phyloP scores from a whole-genome alignment of 306 rosid species.

The Ammopiptanthus mongolicus region DNA sequence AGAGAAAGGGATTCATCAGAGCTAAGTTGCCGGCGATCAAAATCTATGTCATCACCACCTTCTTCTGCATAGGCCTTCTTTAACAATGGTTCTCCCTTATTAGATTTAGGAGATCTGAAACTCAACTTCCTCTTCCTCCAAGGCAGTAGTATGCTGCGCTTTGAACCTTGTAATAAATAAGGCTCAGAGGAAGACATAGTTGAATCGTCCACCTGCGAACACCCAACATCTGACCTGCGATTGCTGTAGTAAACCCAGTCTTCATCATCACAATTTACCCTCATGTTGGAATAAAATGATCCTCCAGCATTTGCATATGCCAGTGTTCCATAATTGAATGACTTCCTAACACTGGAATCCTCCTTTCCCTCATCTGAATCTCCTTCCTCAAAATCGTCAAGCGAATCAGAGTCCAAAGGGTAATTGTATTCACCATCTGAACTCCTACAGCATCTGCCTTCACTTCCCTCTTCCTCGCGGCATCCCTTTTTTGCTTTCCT shows the following conservation, averaged over 20 bases:
- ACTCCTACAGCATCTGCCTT: conserved; percentile 80
- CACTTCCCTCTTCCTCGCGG: conserved; percentile 70
- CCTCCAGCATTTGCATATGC: conserved; percentile 87
- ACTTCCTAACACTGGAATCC: conserved; percentile 62
- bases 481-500: conserved; percentile 63
- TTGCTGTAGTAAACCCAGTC: conserved; percentile 88
- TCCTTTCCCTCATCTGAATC: conserved; percentile 78
- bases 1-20: conserved; percentile 74
- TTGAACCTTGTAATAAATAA: conserved; percentile 52
- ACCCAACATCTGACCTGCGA: conserved; percentile 64
- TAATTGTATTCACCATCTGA: conserved; percentile 68
- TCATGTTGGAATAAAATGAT: conserved; percentile 43
- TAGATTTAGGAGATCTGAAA: conserved; percentile 82
- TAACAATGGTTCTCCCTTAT: conserved; percentile 81
- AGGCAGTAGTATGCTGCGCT: conserved; percentile 65
- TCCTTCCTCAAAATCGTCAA: conserved; percentile 70
- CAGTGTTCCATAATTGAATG: conserved; percentile 86
- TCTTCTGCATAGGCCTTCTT: conserved; percentile 92
- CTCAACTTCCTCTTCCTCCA: conserved; percentile 98
- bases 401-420: conserved; percentile 73
- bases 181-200: conserved; percentile 46
- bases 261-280: conserved; percentile 51
- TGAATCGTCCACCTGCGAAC: conserved; percentile 48
- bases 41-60: conserved; percentile 98
- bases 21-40: conserved; percentile 96